Percentiles rank a stretch among this genome's conserved stretches.
Conservation (phyloP, 2,329 filamentous ascomycete species). For the Ceratocystis alfenasii region DNA sequence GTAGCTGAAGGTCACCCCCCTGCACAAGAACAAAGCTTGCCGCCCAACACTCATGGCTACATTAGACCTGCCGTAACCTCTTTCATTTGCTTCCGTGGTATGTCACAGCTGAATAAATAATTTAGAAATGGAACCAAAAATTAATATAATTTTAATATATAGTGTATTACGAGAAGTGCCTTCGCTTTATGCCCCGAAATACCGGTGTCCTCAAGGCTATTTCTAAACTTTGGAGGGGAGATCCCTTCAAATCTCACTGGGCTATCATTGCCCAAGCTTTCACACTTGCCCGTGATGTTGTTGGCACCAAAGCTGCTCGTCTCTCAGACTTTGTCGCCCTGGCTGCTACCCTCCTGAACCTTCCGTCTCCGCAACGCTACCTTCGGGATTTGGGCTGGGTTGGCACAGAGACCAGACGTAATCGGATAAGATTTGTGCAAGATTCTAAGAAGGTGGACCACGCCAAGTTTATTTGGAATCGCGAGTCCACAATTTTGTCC, state of each 20-base stretch:
- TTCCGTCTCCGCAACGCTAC: slow-evolving; percentile 37
- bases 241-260: slow-evolving; percentile 41
- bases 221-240: slow-evolving; percentile 36
- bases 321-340: slow-evolving; percentile 38
- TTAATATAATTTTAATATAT: no score
- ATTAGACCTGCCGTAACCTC: no score
- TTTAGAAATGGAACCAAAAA: no score
- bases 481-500: not conserved
- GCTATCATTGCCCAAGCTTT: slow-evolving; percentile 43
- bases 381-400: slow-evolving; percentile 37
- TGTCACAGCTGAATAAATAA: no score
- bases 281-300: slow-evolving; percentile 40
- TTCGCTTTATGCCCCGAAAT: not conserved
- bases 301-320: slow-evolving; percentile 36
- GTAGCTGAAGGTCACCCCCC: no score
- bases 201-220: not conserved
- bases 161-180: not conserved
- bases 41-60: no score
- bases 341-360: slow-evolving; percentile 36
- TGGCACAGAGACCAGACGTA: not conserved
- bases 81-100: no score
- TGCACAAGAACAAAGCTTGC: no score
- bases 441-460: not conserved
- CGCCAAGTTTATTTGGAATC: not conserved
- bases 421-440: slow-evolving; percentile 10